Evolutionary conservation across 129 eudicot genomes (phyloP).

Genomic region (Oenanthe sinensis): DNA sequence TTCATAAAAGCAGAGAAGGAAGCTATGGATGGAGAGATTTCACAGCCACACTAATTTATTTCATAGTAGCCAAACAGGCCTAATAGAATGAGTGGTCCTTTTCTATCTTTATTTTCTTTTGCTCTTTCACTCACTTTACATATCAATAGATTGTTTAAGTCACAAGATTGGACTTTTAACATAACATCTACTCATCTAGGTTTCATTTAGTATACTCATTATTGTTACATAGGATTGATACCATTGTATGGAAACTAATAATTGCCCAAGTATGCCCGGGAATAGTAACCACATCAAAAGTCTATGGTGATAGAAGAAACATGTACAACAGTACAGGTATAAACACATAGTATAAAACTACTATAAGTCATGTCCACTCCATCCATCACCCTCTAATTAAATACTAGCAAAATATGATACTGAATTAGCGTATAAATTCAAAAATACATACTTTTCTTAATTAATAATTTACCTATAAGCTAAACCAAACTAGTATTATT

Average conservation of each 20-base stretch:
- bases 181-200: not conserved
- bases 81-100: constrained; percentile 5
- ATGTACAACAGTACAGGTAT: not conserved
- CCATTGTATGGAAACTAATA: constrained; percentile 1
- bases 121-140: not conserved
- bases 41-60: constrained; percentile 3
- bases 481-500: no score
- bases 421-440: no score
- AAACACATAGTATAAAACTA: not conserved
- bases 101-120: not conserved
- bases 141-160: not conserved
- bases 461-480: no score
- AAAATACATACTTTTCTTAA: no score
- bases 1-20: not conserved
- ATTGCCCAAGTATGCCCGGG: not conserved
- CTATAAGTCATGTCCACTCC: not conserved
- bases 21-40: constrained; percentile 4
- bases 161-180: constrained; percentile 1
- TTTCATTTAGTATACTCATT: constrained; percentile 4
- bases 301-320: not conserved
- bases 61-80: constrained; percentile 4
- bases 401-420: not conserved
- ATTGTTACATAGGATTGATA: not conserved
- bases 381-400: constrained; percentile 5
- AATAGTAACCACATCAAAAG: not conserved